Evolutionary conservation across 805 yeast genomes (phyloP), one percentile per base, ranked within the genome.

Genomic region (Candida andamanensis): DNA sequence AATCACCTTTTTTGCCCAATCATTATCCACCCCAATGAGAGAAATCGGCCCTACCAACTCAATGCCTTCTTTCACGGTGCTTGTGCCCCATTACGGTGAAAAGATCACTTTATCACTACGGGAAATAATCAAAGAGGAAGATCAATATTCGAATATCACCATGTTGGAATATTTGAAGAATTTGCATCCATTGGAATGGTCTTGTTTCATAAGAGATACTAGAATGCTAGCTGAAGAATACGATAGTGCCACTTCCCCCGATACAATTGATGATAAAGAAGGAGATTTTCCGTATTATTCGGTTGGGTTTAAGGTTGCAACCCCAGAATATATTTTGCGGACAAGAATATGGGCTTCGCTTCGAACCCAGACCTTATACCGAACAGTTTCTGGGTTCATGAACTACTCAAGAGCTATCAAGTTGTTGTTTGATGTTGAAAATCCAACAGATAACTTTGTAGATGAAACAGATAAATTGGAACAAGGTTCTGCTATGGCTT

Each of bases 311-410:
- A 90, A 92, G 67, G 79, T 94, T 49, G 96, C 97, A 49, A 94
- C 95, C 38, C 97, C 97, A 23, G 96, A 89, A 58, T 92, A 85
- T 66, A 85, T 95, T 35, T 67, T 92, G 54, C 80, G 98, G 68
- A 92, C 97, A 7, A 76, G 98, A 68, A 86, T 90, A 48, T 90
- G 98, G 98, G 98, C 98, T 24, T 90, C 97, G 17, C 74, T 92
- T 51, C 79, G 98, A 65, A 83, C 96, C 24, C 98, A 90, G 70
- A 92, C 98, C 21, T 69, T 90, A 51, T 90, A 90, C 69, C 81
- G 98, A 63, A 92, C 98, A 29, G 90, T 90, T 32, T 85, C 96
- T 35, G 98, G 98, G 53, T 92, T 90, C 69, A 90, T 90, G 98
- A 92, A 90, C 68, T 90, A 90, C 59, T 83, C 96, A 18, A 81